These are phyloP conservation scores for Penicillium sp. DNA, from an alignment of 2,329 filamentous ascomycete genomes.

Conservation along the genomic window DNA sequence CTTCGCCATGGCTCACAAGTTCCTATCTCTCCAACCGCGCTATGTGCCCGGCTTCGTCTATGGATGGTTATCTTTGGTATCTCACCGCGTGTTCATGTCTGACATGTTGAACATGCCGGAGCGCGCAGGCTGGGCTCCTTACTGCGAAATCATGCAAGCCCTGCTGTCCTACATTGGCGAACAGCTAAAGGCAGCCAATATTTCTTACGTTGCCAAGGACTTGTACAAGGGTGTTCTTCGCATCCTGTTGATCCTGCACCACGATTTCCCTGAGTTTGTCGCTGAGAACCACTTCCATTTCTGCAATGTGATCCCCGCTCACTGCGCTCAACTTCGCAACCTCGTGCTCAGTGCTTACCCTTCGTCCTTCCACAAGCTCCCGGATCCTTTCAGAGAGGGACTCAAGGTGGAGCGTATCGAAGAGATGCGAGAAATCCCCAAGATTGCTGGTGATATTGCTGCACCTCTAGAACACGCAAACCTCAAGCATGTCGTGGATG, in stretches of 20 bases:
- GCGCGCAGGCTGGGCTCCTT: constrained; percentile 70
- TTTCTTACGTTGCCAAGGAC: constrained; percentile 69
- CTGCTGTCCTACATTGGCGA: constrained; percentile 73
- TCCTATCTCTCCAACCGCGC: constrained; percentile 71
- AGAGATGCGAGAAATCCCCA: constrained; percentile 67
- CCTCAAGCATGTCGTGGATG: constrained; percentile 55
- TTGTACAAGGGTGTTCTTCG: constrained; percentile 82
- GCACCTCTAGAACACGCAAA: constrained; percentile 48
- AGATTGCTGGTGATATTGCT: constrained; percentile 62
- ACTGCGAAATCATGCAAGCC: constrained; percentile 69
- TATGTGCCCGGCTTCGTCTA: constrained; percentile 81
- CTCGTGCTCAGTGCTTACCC: constrained; percentile 80
- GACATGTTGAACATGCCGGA: constrained; percentile 67
- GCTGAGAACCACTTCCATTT: constrained; percentile 81
- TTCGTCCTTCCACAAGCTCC: constrained; percentile 65
- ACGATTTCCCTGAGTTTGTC: constrained; percentile 92
- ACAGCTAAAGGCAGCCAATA: constrained; percentile 69
- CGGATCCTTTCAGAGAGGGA: constrained; percentile 68
- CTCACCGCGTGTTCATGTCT: constrained; percentile 82
- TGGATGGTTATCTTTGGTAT: constrained; percentile 76
- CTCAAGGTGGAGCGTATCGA: constrained; percentile 74
- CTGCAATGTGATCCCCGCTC: constrained; percentile 74
- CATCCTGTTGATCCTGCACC: constrained; percentile 78
- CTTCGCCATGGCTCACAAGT: constrained; percentile 66
- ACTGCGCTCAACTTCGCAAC: constrained; percentile 85